Evolutionary conservation across 1,139 yeast genomes (phyloP).

Genomic region (Yamadazyma diospyri): DNA sequence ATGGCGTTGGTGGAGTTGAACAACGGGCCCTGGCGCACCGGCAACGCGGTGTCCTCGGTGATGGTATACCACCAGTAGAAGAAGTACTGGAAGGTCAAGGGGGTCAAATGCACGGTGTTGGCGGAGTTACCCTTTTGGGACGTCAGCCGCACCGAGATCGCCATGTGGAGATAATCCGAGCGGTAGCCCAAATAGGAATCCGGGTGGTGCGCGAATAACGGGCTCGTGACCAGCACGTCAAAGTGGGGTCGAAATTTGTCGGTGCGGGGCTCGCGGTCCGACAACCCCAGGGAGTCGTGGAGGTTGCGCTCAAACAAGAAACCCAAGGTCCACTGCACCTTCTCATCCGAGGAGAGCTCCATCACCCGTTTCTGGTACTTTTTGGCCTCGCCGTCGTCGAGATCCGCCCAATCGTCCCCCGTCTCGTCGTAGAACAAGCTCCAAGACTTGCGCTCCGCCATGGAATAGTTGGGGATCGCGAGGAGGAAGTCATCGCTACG

Average conservation of each 20-base stretch:
- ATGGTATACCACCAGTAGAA: slow-evolving; percentile 82
- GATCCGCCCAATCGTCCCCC: slow-evolving; percentile 17
- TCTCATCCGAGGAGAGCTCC: slow-evolving; percentile 36
- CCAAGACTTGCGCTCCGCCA: slow-evolving; percentile 33
- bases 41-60: slow-evolving; percentile 66
- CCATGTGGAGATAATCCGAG: slow-evolving; percentile 75
- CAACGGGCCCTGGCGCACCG: slow-evolving; percentile 68
- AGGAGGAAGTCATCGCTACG: slow-evolving; percentile 65
- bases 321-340: slow-evolving; percentile 43
- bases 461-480: slow-evolving; percentile 58
- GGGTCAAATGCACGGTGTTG: slow-evolving; percentile 76
- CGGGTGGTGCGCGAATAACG: slow-evolving; percentile 38
- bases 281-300: slow-evolving; percentile 15
- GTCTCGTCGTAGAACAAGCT: slow-evolving; percentile 29
- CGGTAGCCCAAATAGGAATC: slow-evolving; percentile 83
- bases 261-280: slow-evolving; percentile 33
- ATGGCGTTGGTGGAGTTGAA: slow-evolving; percentile 34
- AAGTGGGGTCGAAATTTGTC: slow-evolving; percentile 39
- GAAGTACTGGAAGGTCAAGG: slow-evolving; percentile 64
- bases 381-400: slow-evolving; percentile 28
- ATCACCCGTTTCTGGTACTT: slow-evolving; percentile 38
- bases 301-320: slow-evolving; percentile 39
- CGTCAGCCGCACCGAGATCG: slow-evolving; percentile 47
- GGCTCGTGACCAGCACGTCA: slow-evolving; percentile 41
- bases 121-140: slow-evolving; percentile 38